Evolutionary conservation across 306 rosid species (phyloP).

Genomic region (Mimosa bimucronata): DNA sequence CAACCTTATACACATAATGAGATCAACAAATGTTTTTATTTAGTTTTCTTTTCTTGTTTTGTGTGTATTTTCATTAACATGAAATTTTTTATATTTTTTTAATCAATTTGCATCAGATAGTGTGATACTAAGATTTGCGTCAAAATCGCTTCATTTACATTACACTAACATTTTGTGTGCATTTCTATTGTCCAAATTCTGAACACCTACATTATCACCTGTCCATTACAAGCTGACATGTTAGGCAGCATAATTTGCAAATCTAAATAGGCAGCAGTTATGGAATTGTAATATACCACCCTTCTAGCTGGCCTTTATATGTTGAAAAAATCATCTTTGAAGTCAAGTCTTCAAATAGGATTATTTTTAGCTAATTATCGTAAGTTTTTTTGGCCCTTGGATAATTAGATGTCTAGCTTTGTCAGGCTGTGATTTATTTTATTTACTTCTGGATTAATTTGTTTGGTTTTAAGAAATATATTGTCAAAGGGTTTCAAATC

Average conservation of each 20-base stretch:
- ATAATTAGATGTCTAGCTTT: not conserved
- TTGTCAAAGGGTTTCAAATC: not conserved
- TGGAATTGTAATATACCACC: not conserved
- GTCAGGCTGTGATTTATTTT: not conserved
- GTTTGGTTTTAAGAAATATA: not conserved
- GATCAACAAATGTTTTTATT: not conserved
- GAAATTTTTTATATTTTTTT: not conserved
- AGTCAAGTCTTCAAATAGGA: not conserved
- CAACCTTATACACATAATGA: not conserved
- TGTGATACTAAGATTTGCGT: constrained; percentile 12
- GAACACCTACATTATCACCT: not conserved
- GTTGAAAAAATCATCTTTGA: not conserved
- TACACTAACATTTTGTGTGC: not conserved
- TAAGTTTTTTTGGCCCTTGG: not conserved
- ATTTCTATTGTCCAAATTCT: not conserved
- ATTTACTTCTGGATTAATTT: not conserved
- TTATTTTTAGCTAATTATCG: not conserved
- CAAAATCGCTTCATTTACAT: constrained; percentile 7
- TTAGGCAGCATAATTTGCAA: not conserved
- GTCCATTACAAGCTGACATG: not conserved
- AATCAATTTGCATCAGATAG: constrained; percentile 1
- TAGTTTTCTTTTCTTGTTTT: not conserved
- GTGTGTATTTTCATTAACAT: not conserved
- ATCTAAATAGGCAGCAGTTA: not conserved
- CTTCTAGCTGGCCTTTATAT: not conserved